Evolutionary conservation across 768 basidiomycete species (phyloP).

Genomic region (Chalciporus piperatus): DNA sequence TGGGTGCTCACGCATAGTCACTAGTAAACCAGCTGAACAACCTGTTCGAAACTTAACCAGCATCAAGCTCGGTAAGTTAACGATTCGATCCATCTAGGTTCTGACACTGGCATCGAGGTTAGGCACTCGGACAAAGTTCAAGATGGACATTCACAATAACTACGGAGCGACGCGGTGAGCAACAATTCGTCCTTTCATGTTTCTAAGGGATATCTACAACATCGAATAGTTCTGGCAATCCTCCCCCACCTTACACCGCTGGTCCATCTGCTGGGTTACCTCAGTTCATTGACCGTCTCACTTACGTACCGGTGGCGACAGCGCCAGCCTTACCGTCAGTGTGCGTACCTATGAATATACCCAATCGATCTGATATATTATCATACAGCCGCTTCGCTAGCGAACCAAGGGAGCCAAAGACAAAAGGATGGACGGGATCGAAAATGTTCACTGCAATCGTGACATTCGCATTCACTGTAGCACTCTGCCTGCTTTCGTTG

Average conservation of each 20-base stretch:
- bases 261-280: neutral
- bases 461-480: neutral
- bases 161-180: neutral
- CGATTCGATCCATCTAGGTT: no score
- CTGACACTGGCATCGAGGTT: no score
- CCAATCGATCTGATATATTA: no score
- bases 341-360: no score
- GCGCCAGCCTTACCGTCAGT: neutral
- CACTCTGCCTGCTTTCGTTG: slow-evolving; percentile 8
- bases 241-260: neutral
- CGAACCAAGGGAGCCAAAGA: neutral
- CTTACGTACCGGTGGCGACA: neutral
- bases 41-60: neutral
- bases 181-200: neutral
- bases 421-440: neutral
- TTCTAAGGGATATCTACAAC: neutral
- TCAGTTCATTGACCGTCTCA: neutral
- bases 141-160: neutral
- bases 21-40: neutral
- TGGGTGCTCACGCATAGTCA: no score
- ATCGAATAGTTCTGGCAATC: neutral
- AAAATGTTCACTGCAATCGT: neutral
- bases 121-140: neutral
- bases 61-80: neutral
- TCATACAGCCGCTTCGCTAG: neutral